These are phyloP conservation scores for Naganishia cerealis DNA, from an alignment of 1,284 basidiomycete genomes.

Conservation along the genomic window DNA sequence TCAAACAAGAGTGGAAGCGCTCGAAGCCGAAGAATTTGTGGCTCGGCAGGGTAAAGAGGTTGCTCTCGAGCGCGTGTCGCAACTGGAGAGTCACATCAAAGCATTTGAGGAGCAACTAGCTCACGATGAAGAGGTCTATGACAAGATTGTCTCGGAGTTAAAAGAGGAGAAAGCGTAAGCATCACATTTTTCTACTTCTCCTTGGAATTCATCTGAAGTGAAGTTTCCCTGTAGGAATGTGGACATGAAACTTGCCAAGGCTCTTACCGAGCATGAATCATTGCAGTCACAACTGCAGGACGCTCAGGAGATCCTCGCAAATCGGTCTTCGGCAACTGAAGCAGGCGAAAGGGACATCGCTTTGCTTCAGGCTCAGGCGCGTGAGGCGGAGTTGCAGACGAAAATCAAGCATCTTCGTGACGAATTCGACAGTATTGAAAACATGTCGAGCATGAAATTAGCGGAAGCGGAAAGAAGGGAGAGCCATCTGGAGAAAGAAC, in stretches of 20 bases:
- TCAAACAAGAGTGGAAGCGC: background rate
- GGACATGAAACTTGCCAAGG: conserved; percentile 8
- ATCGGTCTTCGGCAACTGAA: conserved; percentile 12
- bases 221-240: conserved; percentile 5
- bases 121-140: conserved; percentile 27
- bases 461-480: background rate
- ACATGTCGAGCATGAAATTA: background rate
- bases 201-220: background rate
- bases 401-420: conserved; percentile 10
- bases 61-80: conserved; percentile 4
- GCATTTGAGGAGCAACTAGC: conserved; percentile 22
- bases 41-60: conserved; percentile 18
- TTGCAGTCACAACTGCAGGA: conserved; percentile 5
- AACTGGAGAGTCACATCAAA: conserved; percentile 21
- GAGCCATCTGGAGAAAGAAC: background rate
- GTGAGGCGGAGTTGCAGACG: conserved; percentile 16
- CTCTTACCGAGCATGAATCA: conserved; percentile 1
- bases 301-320: conserved; percentile 9
- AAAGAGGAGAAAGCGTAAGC: conserved; percentile 23
- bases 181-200: background rate
- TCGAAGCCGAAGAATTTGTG: conserved; percentile 27
- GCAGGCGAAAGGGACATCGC: conserved; percentile 20
- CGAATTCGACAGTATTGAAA: conserved; percentile 12
- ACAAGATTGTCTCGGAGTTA: conserved; percentile 12
- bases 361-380: conserved; percentile 13